A percentile compares a stretch with the other conserved stretches of the same genome.
Evolutionary conservation across 2,329 filamentous ascomycete genomes (phyloP).

Genomic region (Cytospora paraplurivora): DNA sequence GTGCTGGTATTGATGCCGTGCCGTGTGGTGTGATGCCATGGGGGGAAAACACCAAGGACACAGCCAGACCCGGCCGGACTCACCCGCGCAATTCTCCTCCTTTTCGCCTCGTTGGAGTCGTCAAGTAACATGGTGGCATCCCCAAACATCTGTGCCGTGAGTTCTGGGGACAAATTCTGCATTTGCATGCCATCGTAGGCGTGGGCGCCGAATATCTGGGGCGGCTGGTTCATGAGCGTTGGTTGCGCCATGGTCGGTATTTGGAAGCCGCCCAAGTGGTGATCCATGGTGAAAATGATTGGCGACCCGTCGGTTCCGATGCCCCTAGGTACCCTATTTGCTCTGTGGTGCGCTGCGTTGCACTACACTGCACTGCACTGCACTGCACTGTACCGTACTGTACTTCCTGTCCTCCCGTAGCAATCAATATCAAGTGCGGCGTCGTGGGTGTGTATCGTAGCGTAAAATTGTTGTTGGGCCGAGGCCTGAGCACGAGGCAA

Average conservation of each 20-base stretch:
- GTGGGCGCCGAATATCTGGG: constrained; percentile 70
- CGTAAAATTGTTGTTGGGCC: not conserved
- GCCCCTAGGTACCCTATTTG: not conserved
- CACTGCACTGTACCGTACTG: not conserved
- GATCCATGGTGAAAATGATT: constrained; percentile 47
- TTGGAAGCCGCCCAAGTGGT: constrained; percentile 57
- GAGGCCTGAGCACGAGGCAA: not conserved
- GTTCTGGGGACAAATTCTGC: constrained; percentile 56
- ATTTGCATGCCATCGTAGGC: constrained; percentile 61
- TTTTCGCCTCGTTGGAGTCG: constrained; percentile 79
- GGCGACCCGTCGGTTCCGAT: not conserved
- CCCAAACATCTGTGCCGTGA: constrained; percentile 62
- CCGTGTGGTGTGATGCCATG: not conserved
- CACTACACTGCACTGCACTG: not conserved
- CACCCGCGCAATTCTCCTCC: constrained; percentile 85
- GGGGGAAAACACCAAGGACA: no score
- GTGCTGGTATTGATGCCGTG: not conserved
- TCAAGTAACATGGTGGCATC: constrained; percentile 60
- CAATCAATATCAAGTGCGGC: not conserved
- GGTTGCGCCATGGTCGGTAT: constrained; percentile 55
- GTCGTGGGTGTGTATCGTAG: not conserved
- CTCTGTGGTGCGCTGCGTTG: not conserved
- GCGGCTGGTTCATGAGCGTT: constrained; percentile 66
- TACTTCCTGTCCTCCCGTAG: not conserved
- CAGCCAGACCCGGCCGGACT: constrained; percentile 37